Percentiles rank a stretch among this genome's conserved stretches.
Conservation (phyloP, 2,329 filamentous ascomycete genomes). For the Nothopassalora personata region DNA sequence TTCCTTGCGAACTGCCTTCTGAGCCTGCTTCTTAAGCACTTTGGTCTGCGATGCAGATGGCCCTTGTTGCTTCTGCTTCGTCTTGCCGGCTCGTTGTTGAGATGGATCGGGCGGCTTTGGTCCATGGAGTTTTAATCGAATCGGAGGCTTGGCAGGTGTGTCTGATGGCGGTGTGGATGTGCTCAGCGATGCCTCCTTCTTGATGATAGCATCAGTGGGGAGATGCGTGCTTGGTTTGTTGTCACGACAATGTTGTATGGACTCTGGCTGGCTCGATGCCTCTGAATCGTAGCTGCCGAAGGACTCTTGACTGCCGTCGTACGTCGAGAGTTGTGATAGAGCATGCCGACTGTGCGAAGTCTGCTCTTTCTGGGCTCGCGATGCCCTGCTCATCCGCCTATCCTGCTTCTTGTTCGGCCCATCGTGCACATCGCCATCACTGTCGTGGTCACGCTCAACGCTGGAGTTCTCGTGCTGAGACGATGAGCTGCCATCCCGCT, state of each 20-base stretch:
- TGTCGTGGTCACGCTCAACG: conserved; percentile 48
- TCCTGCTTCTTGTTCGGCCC: conserved; percentile 51
- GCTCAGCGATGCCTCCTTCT: conserved; percentile 9
- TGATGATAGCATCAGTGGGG: conserved; percentile 6
- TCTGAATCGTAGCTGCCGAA: conserved; percentile 31
- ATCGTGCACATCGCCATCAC: conserved; percentile 44
- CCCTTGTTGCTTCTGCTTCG: conserved; percentile 32
- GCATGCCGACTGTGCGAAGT: conserved; percentile 27
- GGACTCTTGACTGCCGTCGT: conserved; percentile 34
- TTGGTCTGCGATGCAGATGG: conserved; percentile 30
- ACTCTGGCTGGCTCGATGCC: conserved; percentile 27
- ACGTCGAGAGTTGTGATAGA: conserved; percentile 27
- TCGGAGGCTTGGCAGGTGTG: conserved; percentile 17
- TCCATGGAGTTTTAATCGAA: conserved; percentile 33
- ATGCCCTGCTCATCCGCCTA: conserved; percentile 41
- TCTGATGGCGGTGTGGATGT: conserved; percentile 7
- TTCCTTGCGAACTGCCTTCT: conserved; percentile 39
- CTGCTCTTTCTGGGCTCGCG: conserved; percentile 32
- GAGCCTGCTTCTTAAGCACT: conserved; percentile 38
- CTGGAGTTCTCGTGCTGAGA: conserved; percentile 45
- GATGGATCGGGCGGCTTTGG: conserved; percentile 27
- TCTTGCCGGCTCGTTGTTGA: conserved; percentile 24
- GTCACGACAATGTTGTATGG: conserved; percentile 19
- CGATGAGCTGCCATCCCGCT: conserved; percentile 40
- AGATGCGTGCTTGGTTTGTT: conserved; percentile 9